These are phyloP conservation scores for Parachaetomium inaequale DNA, from an alignment of 495 filamentous ascomycete species.

Conservation along the genomic window DNA sequence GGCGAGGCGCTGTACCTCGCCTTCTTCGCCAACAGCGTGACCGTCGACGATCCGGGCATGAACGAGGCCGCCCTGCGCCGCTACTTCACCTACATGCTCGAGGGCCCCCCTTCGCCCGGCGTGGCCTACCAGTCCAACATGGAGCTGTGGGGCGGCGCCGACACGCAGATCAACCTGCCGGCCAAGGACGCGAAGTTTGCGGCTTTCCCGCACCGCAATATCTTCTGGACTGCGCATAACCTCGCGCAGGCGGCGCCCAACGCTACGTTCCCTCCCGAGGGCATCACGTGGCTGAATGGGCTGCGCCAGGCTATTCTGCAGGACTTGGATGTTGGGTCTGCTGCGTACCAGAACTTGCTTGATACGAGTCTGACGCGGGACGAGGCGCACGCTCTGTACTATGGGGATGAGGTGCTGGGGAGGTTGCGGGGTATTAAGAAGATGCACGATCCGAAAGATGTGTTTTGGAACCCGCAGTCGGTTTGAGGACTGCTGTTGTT, in stretches of 20 bases:
- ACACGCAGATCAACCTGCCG: conserved; percentile 9
- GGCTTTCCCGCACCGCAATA: conserved; percentile 17
- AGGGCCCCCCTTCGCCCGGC: conserved; percentile 5
- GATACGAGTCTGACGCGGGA: conserved; percentile 14
- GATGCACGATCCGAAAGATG: conserved; percentile 11
- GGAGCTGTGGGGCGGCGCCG: conserved; percentile 24
- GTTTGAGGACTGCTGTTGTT: too few species aligned
- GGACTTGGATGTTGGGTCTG: background rate
- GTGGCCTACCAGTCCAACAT: conserved; percentile 20
- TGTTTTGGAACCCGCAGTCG: conserved; percentile 24
- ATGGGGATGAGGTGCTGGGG: conserved; percentile 11
- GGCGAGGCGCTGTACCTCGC: too few species aligned
- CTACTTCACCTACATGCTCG: conserved; percentile 17
- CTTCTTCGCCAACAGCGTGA: conserved; percentile 26
- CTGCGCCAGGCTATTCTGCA: conserved; percentile 16
- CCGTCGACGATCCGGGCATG: conserved; percentile 12
- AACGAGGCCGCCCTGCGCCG: background rate
- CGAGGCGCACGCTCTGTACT: conserved; percentile 16
- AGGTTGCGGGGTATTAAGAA: conserved; percentile 13
- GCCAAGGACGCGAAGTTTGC: conserved; percentile 14
- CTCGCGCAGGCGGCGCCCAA: conserved; percentile 1
- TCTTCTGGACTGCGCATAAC: conserved; percentile 25
- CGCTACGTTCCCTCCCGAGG: conserved; percentile 8
- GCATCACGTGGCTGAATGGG: conserved; percentile 12
- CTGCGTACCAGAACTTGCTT: conserved; percentile 19